Evolutionary conservation across 225 moss, liverwort and hornwort genomes (phyloP), one percentile per base, ranked within the genome.

Genomic region (Anthoceros angustus): DNA sequence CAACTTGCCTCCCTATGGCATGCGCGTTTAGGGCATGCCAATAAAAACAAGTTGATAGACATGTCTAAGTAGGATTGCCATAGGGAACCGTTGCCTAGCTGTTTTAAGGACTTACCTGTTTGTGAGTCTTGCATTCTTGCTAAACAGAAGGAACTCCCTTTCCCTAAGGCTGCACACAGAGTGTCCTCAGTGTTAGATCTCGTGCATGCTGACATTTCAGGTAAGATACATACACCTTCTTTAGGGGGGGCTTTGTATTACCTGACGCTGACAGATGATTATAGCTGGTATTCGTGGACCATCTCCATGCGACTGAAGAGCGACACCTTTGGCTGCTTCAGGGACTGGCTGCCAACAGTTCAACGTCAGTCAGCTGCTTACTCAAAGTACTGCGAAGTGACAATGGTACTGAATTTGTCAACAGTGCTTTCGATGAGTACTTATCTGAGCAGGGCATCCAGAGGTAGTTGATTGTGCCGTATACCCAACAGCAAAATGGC

Each of bases 221-320:
- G 43, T 45, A 45, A 45, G 43, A 45, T 45, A 45, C 43, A 45
- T 45, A 45, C 43, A 45, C 43, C 43, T 45, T 45, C 43, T 45
- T 45, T 45, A 45, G 43, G 43, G 43, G 43, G 43, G 43, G 43
- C 43, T 45, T 45, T 45, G 43, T 45, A 45, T 45, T 45, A 45
- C 43, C 43, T 45, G 43, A 45, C 43, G 43, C 43, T 45, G 43
- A 45, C 43, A 45, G 43, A 45, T 45, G 43, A 45, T 45, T 45
- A 45, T 45, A 45, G 43, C 43, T 14, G 14, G 43, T 45, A 45
- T 45, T 45, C 43, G 43, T 45, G 43, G 43, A 45, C 43, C 14
- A 45, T 45, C 43, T 14, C 43, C 14, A 45, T 45, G 43, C 43
- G 43, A 9, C 9, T 45, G 43, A 45, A 45, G 43, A 45, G 43